Conservation (phyloP, 1,284 basidiomycete species). For the Earliella scabrosa region DNA sequence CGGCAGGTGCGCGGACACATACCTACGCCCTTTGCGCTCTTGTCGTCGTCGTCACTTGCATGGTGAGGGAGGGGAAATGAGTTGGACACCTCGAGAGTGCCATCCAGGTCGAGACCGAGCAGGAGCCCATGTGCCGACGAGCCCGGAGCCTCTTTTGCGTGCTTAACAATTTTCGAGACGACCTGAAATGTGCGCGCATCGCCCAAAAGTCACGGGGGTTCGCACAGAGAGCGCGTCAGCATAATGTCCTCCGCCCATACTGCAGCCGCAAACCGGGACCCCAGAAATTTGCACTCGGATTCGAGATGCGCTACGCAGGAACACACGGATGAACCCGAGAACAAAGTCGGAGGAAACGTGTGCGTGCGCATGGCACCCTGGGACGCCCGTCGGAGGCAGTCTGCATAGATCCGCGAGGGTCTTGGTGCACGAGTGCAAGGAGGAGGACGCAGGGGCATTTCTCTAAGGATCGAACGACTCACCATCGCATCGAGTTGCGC, state of each 20-base stretch:
- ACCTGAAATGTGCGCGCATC: conserved; percentile 54
- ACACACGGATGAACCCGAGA: conserved; percentile 3
- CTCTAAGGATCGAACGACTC: conserved; percentile 31
- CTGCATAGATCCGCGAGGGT: conserved; percentile 5
- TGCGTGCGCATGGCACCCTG: conserved; percentile 4
- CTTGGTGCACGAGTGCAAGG: conserved; percentile 4
- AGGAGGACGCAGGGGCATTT: neutral
- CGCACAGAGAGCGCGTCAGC: neutral
- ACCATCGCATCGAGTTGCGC: conserved; percentile 90
- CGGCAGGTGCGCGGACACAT: conserved; percentile 32
- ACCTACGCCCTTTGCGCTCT: conserved; percentile 74
- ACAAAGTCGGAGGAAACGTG: conserved; percentile 5
- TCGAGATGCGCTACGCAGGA: neutral
- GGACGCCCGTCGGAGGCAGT: conserved; percentile 19
- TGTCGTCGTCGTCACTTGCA: conserved; percentile 76
- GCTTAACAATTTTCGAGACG: conserved; percentile 92
- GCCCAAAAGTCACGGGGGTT: neutral
- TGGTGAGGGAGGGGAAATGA: conserved; percentile 86
- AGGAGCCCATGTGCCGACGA: conserved; percentile 82
- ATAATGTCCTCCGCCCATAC: neutral
- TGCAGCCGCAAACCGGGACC: conserved; percentile 1
- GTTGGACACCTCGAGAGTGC: conserved; percentile 91
- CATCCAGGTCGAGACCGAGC: conserved; percentile 91
- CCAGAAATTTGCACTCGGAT: conserved; percentile 9
- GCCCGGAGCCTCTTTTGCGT: conserved; percentile 70